phyloP scores from a whole-genome alignment of 2,329 filamentous ascomycete genomes.

The Scopulariopsis brevicaulis region DNA sequence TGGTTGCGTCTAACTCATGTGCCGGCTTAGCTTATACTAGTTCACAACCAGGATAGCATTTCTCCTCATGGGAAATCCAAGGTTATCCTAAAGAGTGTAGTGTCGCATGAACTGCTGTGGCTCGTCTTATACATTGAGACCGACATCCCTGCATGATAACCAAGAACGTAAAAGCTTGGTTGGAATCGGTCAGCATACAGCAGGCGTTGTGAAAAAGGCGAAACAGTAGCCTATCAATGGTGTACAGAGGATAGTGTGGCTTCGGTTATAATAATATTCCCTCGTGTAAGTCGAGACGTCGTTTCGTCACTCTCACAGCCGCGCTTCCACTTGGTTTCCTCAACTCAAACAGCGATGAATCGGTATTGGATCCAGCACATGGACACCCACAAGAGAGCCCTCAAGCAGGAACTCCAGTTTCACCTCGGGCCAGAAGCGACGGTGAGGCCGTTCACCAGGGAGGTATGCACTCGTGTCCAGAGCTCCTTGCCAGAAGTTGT shows the following conservation, averaged over 20 bases:
- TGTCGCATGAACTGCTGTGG: no score
- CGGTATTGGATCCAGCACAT: conserved; percentile 49
- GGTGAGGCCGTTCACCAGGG: conserved; percentile 42
- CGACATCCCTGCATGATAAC: no score
- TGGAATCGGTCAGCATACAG: no score
- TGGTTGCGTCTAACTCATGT: no score
- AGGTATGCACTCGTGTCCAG: conserved; percentile 28
- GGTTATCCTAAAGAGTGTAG: no score
- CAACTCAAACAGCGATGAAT: conserved; percentile 26
- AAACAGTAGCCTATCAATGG: no score
- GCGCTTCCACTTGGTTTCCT: not conserved
- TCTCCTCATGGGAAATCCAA: no score
- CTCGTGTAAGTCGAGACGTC: not conserved
- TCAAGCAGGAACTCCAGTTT: conserved; percentile 45
- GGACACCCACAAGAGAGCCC: conserved; percentile 50
- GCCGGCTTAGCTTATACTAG: not conserved
- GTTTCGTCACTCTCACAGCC: not conserved
- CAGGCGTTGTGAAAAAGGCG: no score
- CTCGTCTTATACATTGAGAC: no score
- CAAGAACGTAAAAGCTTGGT: no score
- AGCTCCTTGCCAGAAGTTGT: conserved; percentile 10
- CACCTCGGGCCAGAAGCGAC: conserved; percentile 47
- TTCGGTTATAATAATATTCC: not conserved
- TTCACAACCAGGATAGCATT: no score
- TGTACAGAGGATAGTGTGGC: not conserved